Percentiles rank a stretch among this genome's conserved stretches.
These are phyloP conservation scores for Aspergillus sp. DNA, from an alignment of 2,329 filamentous ascomycete species.

Conservation along the genomic window DNA sequence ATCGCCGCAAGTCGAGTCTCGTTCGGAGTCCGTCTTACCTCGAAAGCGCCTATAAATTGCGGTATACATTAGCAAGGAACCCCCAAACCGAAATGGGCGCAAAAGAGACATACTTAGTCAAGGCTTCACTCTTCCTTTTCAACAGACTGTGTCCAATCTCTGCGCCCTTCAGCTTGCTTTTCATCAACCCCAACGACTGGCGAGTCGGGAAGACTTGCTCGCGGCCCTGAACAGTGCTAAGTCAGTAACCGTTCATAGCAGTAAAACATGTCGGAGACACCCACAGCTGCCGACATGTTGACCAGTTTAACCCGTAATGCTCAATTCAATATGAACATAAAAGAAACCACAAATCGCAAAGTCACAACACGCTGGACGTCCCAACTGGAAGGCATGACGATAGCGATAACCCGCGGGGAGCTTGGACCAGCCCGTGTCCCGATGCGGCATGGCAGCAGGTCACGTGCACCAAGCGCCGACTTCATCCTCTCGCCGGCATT, in stretches of 20 bases:
- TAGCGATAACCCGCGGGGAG: conserved; percentile 19
- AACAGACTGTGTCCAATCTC: conserved; percentile 87
- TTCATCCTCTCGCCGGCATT: conserved; percentile 17
- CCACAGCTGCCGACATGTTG: conserved; percentile 31
- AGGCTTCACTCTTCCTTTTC: conserved; percentile 94
- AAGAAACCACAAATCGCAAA: background rate
- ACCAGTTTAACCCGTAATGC: background rate
- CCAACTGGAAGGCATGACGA: conserved; percentile 18
- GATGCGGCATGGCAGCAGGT: conserved; percentile 12
- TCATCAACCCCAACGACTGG: conserved; percentile 95
- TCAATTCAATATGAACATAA: conserved; percentile 4
- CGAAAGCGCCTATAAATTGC: conserved; percentile 63
- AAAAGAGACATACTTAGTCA: conserved; percentile 70
- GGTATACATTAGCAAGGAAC: conserved; percentile 13
- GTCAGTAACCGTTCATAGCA: too few species aligned
- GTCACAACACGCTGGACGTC: background rate
- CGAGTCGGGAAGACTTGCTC: conserved; percentile 97
- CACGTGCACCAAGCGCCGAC: conserved; percentile 21
- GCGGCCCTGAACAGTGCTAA: conserved; percentile 57
- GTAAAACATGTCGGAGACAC: conserved; percentile 10
- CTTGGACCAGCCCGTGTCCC: conserved; percentile 12
- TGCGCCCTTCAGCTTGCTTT: conserved; percentile 90
- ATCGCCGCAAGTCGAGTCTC: too few species aligned
- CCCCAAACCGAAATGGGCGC: background rate
- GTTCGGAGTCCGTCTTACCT: conserved; percentile 48